Evolutionary conservation across 1,139 yeast species (phyloP).

Genomic region (Sugiyamaella xylanicola): DNA sequence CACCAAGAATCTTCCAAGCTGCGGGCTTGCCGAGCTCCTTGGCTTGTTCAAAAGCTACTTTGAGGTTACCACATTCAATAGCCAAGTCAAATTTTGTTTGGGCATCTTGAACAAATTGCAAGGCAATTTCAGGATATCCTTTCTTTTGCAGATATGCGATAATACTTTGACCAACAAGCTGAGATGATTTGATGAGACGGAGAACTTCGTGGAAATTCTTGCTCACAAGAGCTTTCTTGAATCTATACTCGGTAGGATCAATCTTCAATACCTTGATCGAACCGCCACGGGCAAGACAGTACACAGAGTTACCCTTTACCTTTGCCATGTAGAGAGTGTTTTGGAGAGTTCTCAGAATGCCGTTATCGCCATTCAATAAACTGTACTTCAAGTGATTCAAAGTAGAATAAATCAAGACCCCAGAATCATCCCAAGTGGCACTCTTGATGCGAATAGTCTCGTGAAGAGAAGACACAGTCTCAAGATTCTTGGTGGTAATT

Average conservation of each 20-base stretch:
- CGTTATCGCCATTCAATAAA: constrained; percentile 89
- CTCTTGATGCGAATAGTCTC: constrained; percentile 97
- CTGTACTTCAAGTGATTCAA: constrained; percentile 95
- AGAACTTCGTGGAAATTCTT: constrained; percentile 90
- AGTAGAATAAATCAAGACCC: constrained; percentile 89
- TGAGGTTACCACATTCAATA: constrained; percentile 85
- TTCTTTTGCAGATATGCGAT: constrained; percentile 92
- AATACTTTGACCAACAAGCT: constrained; percentile 95
- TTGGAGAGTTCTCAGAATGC: constrained; percentile 89
- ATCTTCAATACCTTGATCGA: constrained; percentile 75
- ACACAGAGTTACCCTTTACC: constrained; percentile 70
- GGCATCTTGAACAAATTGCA: constrained; percentile 95
- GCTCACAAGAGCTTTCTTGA: constrained; percentile 89
- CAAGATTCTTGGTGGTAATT: constrained; percentile 77
- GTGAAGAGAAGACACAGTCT: constrained; percentile 81
- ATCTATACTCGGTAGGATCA: constrained; percentile 96
- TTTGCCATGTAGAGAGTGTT: constrained; percentile 84
- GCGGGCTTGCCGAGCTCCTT: constrained; percentile 65
- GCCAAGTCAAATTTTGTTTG: constrained; percentile 96
- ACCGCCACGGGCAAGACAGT: constrained; percentile 83
- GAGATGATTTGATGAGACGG: constrained; percentile 83
- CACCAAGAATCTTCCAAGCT: constrained; percentile 81
- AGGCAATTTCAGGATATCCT: constrained; percentile 86
- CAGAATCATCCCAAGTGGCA: constrained; percentile 97
- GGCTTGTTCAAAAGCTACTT: constrained; percentile 89